Conservation (phyloP, 495 filamentous ascomycete genomes). For the Talaromyces adpressus region DNA sequence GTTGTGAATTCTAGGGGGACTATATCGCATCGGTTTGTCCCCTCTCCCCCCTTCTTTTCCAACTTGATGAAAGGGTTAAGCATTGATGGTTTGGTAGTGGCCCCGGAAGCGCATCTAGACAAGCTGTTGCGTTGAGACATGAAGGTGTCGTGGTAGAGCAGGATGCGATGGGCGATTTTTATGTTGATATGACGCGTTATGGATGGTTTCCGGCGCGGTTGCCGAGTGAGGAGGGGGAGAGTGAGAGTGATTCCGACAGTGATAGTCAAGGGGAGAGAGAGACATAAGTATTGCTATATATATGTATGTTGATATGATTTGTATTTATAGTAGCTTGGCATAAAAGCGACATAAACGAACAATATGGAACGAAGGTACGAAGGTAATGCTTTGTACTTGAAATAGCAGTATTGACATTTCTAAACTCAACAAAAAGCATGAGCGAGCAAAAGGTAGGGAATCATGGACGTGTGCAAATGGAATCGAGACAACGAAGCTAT, state of each 20-base stretch:
- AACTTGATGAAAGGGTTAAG: too few relatives aligned
- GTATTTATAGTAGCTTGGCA: neutral
- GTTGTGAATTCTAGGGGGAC: slow-evolving; percentile 81
- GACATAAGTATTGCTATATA: neutral
- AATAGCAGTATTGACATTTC: neutral
- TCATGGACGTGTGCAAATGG: neutral
- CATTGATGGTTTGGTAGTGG: slow-evolving; percentile 37
- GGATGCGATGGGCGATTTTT: slow-evolving; percentile 61
- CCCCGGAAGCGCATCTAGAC: slow-evolving; percentile 58
- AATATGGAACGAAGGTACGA: neutral
- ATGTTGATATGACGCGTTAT: slow-evolving; percentile 57
- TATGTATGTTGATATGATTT: neutral
- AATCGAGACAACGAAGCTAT: neutral
- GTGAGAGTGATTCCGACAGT: slow-evolving; percentile 3
- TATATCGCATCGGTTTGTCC: slow-evolving; percentile 69
- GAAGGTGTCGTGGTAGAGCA: slow-evolving; percentile 65
- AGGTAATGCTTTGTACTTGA: neutral
- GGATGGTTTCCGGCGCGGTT: slow-evolving; percentile 67
- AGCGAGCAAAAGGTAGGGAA: neutral
- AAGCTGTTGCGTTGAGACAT: slow-evolving; percentile 55
- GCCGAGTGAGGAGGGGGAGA: slow-evolving; percentile 26
- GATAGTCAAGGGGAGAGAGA: neutral
- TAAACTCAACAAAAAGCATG: neutral
- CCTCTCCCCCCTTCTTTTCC: neutral
- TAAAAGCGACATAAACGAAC: neutral